Base-by-base conservation (phyloP, 805 yeast genomes). In the Monosporozyma aerobia region DNA sequence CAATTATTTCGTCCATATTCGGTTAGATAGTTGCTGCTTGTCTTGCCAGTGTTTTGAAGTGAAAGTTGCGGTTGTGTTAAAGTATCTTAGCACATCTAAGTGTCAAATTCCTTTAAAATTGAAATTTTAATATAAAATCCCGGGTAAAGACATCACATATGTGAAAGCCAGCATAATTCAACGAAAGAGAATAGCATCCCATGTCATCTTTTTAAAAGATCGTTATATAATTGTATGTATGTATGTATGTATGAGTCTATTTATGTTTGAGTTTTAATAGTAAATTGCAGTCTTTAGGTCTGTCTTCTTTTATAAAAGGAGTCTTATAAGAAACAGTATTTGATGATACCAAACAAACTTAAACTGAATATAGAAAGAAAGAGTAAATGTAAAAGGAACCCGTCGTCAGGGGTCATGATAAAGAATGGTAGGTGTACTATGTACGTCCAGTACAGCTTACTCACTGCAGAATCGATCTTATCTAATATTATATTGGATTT, bases 371-470 rank as follows among this genome's bases (percentile, higher is more conserved):
- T 56, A 5, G 67, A 59, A 27, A 74, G 58, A 56, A 72, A 71
- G 54, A 72, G 68, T 3, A 63, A 54, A 57, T 73, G 78, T 16
- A 74, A 56, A 14, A 70, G 57, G 49, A 70, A 70, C 2, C 77
- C 74, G 51, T 74, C 77, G 46, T 67, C 69, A 3, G 68, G 57
- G 25, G 75, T 72, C 76, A 74, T 71, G 50, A 74, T 53, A 53
- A 73, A 74, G 56, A 69, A 74, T 16, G 78, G 78, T 47, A 74
- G 56, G 56, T 74, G 77, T 27, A 74, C 67, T 51, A 73, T 74
- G 54, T 74, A 74, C 48, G 68, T 71, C 77, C 77, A 74, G 55
- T 72, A 73, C 19, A 73, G 54, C 41, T 62, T 64, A 44, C 32
- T 43, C 11, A 49, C 33, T 10, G 32, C 30, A 14, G 43, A 14